Evolutionary conservation across 306 rosid genomes (phyloP), one percentile per base, ranked within the genome.

Genomic region (Prosopis cineraria): DNA sequence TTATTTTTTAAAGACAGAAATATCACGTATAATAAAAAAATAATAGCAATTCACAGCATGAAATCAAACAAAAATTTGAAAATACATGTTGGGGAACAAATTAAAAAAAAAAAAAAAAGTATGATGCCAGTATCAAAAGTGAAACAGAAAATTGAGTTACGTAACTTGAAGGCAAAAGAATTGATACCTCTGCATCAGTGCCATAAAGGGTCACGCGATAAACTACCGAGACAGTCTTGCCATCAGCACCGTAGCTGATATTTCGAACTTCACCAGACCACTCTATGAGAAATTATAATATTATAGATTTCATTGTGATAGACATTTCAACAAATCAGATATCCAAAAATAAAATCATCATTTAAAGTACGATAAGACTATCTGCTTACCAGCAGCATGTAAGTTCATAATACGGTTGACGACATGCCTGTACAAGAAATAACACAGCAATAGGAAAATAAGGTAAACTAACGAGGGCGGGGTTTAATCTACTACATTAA

Each of bases 131-230:
- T 65, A 64, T 1, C 1, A 19, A 52, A 52, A 52, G 20, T 6
- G 3, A 60, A 37, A n/a, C 7, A 66, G 14, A 20, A 31, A 19
- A 34, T 19, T 8, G 6, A 36, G 20, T 10, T 20, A 13, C 11
- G 64, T 6, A 50, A 36, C 17, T 72, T 36, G 19, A 20, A 30
- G 47, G 10, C 40, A 47, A 22, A 27, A 17, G 3, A 1, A 19
- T 37, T 3, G 53, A 27, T 73, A 88, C 96, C 98, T 91, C 96
- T 10, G 98, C 98, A 84, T 93, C 98, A 70, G 96, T 93, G 64
- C 94, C 98, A 55, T 89, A 93, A 72, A 93, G 91, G 1, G 98
- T 93, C 69, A 93, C 97, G 12, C 94, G 94, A 70, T 93, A 93
- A 62, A 88, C 93, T 40, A 93, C 94, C 34, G 93, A 88, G 34